Conservation (phyloP, 257 asterid species). For the Solanum pinnatisectum region DNA sequence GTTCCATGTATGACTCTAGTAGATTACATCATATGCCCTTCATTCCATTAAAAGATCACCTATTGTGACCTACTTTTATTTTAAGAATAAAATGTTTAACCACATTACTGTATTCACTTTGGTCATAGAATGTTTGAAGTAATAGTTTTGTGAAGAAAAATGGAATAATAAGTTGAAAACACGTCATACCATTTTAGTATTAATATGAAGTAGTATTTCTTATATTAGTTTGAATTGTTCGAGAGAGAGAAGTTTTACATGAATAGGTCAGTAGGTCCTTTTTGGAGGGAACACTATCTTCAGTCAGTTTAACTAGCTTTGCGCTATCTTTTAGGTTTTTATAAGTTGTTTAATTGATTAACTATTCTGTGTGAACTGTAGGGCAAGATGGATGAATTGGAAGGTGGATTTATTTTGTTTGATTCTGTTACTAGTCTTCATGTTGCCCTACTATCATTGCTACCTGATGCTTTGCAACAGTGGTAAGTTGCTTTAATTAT, state of each 20-base stretch:
- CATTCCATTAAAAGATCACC: not conserved
- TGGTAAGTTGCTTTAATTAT: constrained; percentile 37
- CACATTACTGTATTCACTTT: not conserved
- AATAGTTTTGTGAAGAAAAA: not conserved
- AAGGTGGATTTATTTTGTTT: constrained; percentile 94
- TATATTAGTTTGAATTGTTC: not conserved
- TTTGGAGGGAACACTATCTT: not conserved
- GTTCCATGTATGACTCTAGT: not conserved
- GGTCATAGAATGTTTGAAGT: not conserved
- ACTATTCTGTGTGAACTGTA: constrained; percentile 20
- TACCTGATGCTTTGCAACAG: constrained; percentile 75
- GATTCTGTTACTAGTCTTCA: constrained; percentile 80
- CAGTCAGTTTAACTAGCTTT: not conserved
- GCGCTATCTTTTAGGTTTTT: not conserved
- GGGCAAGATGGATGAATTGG: constrained; percentile 99
- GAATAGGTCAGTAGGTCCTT: not conserved
- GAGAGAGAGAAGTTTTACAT: not conserved
- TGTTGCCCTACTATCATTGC: constrained; percentile 97
- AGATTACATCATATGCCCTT: not conserved
- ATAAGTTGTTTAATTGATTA: not conserved
- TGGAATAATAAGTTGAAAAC: not conserved
- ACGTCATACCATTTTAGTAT: not conserved
- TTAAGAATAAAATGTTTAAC: not conserved
- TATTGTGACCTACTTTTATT: not conserved
- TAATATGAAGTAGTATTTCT: not conserved